These are phyloP conservation scores for Sinapis alba DNA, from an alignment of 441 rosid genomes.

Conservation along the genomic window DNA sequence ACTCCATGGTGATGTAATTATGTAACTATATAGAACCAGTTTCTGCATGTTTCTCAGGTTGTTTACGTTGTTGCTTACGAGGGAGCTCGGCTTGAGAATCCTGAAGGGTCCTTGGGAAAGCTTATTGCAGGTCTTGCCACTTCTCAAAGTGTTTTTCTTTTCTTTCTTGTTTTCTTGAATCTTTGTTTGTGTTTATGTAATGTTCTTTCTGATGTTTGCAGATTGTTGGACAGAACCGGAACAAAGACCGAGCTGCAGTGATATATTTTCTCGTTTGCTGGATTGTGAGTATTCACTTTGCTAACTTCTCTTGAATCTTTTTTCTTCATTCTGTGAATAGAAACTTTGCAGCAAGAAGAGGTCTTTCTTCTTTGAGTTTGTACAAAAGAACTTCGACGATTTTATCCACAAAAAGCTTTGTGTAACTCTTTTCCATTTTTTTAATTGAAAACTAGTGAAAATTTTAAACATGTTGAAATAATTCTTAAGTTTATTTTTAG, in stretches of 20 bases:
- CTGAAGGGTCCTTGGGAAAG: slow-evolving; percentile 84
- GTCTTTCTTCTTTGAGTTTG: slow-evolving; percentile 24
- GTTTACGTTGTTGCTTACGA: slow-evolving; percentile 94
- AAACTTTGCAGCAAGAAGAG: slow-evolving; percentile 32
- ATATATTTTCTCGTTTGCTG: slow-evolving; percentile 76
- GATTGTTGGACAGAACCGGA: slow-evolving; percentile 93
- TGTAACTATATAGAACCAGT: background rate
- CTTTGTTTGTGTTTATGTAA: background rate
- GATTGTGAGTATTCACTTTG: slow-evolving; percentile 84
- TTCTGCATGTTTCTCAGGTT: slow-evolving; percentile 53
- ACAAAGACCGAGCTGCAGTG: slow-evolving; percentile 84
- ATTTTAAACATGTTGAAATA: background rate
- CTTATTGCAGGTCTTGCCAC: slow-evolving; percentile 70
- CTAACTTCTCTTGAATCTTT: slow-evolving; percentile 39
- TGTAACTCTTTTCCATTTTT: slow-evolving; percentile 13
- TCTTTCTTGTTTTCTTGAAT: background rate
- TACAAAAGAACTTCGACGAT: slow-evolving; percentile 27
- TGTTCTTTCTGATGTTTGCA: slow-evolving; percentile 28
- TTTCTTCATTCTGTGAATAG: slow-evolving; percentile 33
- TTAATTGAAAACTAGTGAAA: slow-evolving; percentile 21
- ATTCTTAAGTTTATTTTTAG: background rate
- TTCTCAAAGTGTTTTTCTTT: background rate
- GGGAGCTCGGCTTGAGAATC: slow-evolving; percentile 83
- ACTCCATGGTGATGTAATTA: too few species aligned
- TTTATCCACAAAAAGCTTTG: slow-evolving; percentile 30